Percentiles rank a stretch among this genome's conserved stretches.
Conservation (phyloP, 2,329 filamentous ascomycete species). For the Kalmusia sp. region DNA sequence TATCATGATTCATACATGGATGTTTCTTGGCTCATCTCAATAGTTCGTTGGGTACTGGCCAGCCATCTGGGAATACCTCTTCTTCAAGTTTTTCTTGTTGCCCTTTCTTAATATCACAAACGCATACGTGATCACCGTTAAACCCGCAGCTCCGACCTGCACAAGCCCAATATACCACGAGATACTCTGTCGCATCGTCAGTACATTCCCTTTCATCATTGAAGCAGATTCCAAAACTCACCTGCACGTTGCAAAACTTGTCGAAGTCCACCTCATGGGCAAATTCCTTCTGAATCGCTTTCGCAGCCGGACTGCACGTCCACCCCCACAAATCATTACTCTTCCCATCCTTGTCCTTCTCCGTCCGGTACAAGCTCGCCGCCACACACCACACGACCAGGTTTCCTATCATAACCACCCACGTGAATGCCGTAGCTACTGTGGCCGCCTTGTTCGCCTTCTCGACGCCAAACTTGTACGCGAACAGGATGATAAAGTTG, state of each 20-base stretch:
- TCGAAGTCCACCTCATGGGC: constrained; percentile 44
- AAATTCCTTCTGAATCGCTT: constrained; percentile 48
- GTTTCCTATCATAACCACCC: constrained; percentile 38
- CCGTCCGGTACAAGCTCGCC: constrained; percentile 42
- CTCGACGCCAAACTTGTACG: constrained; percentile 40
- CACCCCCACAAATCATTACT: constrained; percentile 52
- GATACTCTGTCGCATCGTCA: constrained; percentile 29
- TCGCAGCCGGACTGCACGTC: constrained; percentile 45
- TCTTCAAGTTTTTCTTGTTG: constrained; percentile 38
- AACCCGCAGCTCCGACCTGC: constrained; percentile 37
- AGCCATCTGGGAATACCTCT: constrained; percentile 16
- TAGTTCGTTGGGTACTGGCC: constrained; percentile 16
- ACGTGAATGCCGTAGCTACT: constrained; percentile 37
- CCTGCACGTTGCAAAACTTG: constrained; percentile 46
- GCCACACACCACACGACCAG: constrained; percentile 46
- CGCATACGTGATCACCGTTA: constrained; percentile 40
- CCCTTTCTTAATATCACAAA: constrained; percentile 33
- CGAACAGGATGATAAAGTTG: constrained; percentile 43
- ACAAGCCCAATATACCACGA: constrained; percentile 46
- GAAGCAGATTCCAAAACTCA: constrained; percentile 16
- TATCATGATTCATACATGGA: not conserved
- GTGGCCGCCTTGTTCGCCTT: constrained; percentile 42
- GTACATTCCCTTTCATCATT: constrained; percentile 1
- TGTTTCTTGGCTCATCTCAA: not conserved
- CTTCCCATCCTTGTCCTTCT: constrained; percentile 45